Conservation (phyloP, 306 rosid species). For the Pyrus bretschneideri region DNA sequence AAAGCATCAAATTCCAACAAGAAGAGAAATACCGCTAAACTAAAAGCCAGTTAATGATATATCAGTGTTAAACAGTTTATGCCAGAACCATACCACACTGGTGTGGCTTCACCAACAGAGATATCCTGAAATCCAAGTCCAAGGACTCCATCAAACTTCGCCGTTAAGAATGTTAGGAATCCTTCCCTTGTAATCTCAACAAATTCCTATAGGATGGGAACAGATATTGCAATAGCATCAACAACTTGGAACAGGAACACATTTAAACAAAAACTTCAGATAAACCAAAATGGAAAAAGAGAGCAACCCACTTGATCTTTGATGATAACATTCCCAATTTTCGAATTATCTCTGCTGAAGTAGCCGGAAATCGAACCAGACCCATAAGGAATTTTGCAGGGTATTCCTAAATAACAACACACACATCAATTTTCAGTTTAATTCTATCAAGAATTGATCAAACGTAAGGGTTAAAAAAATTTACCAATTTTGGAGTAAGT, state of each 20-base stretch:
- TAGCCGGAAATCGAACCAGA: slow-evolving; percentile 40
- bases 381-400: slow-evolving; percentile 44
- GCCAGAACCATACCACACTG: slow-evolving; percentile 33
- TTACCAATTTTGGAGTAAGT: slow-evolving; percentile 43
- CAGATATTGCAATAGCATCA: slow-evolving; percentile 2
- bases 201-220: slow-evolving; percentile 35
- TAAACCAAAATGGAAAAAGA: background rate
- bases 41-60: background rate
- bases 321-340: slow-evolving; percentile 33
- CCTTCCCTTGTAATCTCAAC: slow-evolving; percentile 40
- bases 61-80: background rate
- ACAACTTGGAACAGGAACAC: background rate
- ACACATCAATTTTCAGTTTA: background rate
- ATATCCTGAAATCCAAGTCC: slow-evolving; percentile 48
- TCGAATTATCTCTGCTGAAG: slow-evolving; percentile 36
- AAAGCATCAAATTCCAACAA: background rate
- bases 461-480: background rate
- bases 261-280: background rate
- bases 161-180: slow-evolving; percentile 17
- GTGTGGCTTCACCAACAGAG: slow-evolving; percentile 31
- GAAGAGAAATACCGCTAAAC: background rate
- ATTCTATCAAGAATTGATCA: background rate
- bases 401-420: slow-evolving; percentile 23
- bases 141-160: slow-evolving; percentile 42
- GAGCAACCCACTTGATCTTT: slow-evolving; percentile 32